A percentile compares a stretch with the other conserved stretches of the same genome.
Conservation (phyloP, 1,139 yeast genomes). For the Diutina mesorugosa region DNA sequence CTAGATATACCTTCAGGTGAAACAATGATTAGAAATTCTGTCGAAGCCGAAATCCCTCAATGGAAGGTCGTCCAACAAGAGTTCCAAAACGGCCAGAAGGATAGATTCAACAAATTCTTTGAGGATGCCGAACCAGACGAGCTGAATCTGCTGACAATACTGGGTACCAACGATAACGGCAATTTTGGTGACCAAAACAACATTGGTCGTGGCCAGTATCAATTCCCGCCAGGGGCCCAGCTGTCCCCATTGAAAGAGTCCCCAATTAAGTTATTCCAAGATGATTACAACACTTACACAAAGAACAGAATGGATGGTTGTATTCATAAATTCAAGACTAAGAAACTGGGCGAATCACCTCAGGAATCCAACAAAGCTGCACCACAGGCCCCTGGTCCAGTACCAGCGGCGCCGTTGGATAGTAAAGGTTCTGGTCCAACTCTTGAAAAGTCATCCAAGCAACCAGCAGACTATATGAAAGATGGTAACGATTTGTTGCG, state of each 20-base stretch:
- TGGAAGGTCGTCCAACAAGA: not conserved
- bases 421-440: not conserved
- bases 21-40: not conserved
- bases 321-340: not conserved
- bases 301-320: not conserved
- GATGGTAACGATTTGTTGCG: not conserved
- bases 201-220: not conserved
- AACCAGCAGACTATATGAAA: not conserved
- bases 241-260: not conserved
- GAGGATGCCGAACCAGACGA: not conserved
- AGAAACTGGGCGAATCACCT: not conserved
- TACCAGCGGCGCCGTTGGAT: not conserved
- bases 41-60: not conserved
- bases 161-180: not conserved
- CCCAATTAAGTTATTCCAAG: not conserved
- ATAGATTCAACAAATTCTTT: not conserved
- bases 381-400: not conserved
- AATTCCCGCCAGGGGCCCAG: not conserved
- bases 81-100: not conserved
- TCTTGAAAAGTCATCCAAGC: not conserved
- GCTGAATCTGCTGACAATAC: not conserved
- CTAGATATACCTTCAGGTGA: not conserved
- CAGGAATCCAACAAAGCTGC: not conserved
- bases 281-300: conserved; percentile 1
- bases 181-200: not conserved